phyloP scores from a whole-genome alignment of 257 asterid genomes.

The Oldenlandia corymbosa region DNA sequence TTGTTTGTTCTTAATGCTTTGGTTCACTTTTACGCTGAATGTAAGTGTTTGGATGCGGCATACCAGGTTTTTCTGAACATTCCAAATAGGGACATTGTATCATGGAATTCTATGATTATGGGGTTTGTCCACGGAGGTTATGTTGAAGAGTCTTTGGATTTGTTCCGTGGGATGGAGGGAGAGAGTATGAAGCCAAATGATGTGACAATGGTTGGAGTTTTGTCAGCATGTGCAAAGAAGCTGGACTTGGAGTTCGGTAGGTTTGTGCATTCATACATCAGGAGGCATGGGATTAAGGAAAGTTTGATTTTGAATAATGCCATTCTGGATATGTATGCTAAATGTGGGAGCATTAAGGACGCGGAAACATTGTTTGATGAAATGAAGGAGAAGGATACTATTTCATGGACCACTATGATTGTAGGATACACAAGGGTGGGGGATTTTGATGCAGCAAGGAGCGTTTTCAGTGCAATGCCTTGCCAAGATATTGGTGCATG shows the following conservation, averaged over 20 bases:
- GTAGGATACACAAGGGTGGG: slow-evolving; percentile 63
- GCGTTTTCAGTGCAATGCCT: slow-evolving; percentile 46
- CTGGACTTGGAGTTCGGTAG: slow-evolving; percentile 54
- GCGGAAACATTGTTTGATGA: slow-evolving; percentile 46
- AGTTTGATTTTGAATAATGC: slow-evolving; percentile 51
- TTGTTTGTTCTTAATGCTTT: slow-evolving; percentile 56
- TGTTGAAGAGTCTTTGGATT: slow-evolving; percentile 43
- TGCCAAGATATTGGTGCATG: slow-evolving; percentile 56
- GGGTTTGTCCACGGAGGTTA: slow-evolving; percentile 51
- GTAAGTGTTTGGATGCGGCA: slow-evolving; percentile 56
- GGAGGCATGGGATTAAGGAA: slow-evolving; percentile 37
- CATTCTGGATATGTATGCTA: slow-evolving; percentile 71
- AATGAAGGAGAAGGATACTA: slow-evolving; percentile 55
- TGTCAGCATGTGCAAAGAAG: slow-evolving; percentile 58
- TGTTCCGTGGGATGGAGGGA: slow-evolving; percentile 46
- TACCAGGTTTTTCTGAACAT: slow-evolving; percentile 40
- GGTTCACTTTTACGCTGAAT: slow-evolving; percentile 58
- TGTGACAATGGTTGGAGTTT: slow-evolving; percentile 58
- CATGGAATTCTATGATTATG: slow-evolving; percentile 79
- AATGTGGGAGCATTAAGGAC: slow-evolving; percentile 53
- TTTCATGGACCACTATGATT: slow-evolving; percentile 72
- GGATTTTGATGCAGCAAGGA: slow-evolving; percentile 52
- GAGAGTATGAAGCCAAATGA: slow-evolving; percentile 58
- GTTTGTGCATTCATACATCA: slow-evolving; percentile 49
- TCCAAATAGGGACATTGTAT: slow-evolving; percentile 59